A percentile compares a stretch with the other conserved stretches of the same genome.
Conservation (phyloP, 2,329 filamentous ascomycete species). For the Penicillium sp. region DNA sequence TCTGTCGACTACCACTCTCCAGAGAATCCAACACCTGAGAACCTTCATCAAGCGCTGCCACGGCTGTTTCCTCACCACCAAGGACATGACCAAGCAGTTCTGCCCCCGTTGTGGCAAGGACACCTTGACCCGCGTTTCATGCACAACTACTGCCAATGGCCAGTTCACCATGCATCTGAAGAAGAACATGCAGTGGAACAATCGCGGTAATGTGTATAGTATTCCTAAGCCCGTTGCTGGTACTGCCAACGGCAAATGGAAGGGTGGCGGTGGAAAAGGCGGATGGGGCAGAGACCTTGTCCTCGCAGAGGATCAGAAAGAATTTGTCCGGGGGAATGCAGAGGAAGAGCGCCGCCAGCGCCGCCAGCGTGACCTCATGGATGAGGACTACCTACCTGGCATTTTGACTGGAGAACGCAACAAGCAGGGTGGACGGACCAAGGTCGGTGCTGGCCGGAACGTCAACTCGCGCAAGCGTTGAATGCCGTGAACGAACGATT, state of each 20-base stretch:
- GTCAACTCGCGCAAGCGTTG: constrained; percentile 74
- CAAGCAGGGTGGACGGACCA: constrained; percentile 68
- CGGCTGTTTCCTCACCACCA: constrained; percentile 83
- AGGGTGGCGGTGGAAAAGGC: constrained; percentile 72
- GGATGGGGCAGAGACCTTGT: constrained; percentile 87
- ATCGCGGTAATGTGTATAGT: constrained; percentile 86
- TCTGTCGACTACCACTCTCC: constrained; percentile 72
- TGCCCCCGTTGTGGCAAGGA: constrained; percentile 88
- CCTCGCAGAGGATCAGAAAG: constrained; percentile 93
- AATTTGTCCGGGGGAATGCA: constrained; percentile 70
- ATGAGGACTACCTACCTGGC: constrained; percentile 86
- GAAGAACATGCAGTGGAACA: constrained; percentile 96
- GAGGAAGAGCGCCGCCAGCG: constrained; percentile 63
- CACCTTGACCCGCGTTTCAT: constrained; percentile 81
- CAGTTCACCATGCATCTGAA: constrained; percentile 86
- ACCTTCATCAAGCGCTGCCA: constrained; percentile 93
- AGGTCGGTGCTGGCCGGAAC: constrained; percentile 82
- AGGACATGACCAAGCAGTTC: constrained; percentile 87
- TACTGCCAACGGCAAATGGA: constrained; percentile 74
- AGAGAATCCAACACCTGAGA: constrained; percentile 81
- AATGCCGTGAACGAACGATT: constrained; percentile 15
- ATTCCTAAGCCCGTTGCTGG: constrained; percentile 89
- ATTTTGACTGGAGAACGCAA: constrained; percentile 81
- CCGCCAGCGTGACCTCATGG: constrained; percentile 84
- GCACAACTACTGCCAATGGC: constrained; percentile 79